Percentiles rank a stretch among this genome's conserved stretches.
These are phyloP conservation scores for Flaveria sonorensis DNA, from an alignment of 129 eudicot genomes.

Conservation along the genomic window DNA sequence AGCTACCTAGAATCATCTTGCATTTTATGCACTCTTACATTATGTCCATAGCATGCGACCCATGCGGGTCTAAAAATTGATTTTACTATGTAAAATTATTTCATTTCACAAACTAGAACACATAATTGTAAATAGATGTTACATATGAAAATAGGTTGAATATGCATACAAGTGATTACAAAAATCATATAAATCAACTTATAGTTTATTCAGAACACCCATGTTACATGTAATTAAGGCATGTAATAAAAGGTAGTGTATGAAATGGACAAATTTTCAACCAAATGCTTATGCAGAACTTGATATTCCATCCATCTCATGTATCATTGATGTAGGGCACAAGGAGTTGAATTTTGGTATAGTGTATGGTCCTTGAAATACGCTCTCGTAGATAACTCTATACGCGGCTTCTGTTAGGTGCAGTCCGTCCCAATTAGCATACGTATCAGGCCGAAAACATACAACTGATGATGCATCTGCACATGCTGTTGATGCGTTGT, in stretches of 20 bases:
- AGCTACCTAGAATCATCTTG: no score
- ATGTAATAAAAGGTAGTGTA: no score
- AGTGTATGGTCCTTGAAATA: conserved; percentile 40
- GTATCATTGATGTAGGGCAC: conserved; percentile 8
- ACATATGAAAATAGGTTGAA: not conserved
- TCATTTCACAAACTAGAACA: not conserved
- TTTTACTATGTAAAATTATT: no score
- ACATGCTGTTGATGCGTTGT: conserved; percentile 22
- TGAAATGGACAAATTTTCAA: not conserved
- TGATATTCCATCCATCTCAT: conserved; percentile 3
- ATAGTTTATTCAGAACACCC: not conserved
- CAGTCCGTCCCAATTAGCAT: conserved; percentile 40
- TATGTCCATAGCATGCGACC: no score
- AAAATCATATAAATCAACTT: not conserved
- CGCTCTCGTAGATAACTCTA: conserved; percentile 35
- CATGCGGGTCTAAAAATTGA: no score
- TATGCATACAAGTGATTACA: not conserved
- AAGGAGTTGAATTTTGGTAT: conserved; percentile 25
- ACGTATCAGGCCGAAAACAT: conserved; percentile 27
- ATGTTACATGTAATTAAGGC: not conserved
- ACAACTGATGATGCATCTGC: conserved; percentile 9
- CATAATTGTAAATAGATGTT: not conserved
- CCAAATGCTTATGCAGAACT: conserved; percentile 22
- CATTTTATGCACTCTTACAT: no score
- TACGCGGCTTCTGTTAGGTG: conserved; percentile 39